Percentiles rank a stretch among this genome's conserved stretches.
These are phyloP conservation scores for Basidiobolus meristosporus DNA, from an alignment of 371 early-diverging fungal genomes.

Conservation along the genomic window DNA sequence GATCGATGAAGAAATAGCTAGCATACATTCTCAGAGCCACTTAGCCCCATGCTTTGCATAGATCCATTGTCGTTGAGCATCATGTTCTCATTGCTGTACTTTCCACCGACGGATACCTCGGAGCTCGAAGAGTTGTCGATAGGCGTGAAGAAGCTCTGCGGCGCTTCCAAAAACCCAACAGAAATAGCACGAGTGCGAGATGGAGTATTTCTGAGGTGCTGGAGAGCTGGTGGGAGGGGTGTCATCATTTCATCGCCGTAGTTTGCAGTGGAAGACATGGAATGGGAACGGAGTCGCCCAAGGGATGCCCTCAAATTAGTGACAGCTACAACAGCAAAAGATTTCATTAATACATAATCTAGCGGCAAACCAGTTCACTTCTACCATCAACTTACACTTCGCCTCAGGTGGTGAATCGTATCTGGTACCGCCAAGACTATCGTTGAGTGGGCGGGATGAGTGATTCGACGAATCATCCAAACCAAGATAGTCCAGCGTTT, in stretches of 20 bases:
- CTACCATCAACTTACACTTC: slow-evolving; percentile 10
- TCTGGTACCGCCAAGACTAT: slow-evolving; percentile 3
- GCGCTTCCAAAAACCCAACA: slow-evolving; percentile 27
- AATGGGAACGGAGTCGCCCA: slow-evolving; percentile 44
- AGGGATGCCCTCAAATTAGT: slow-evolving; percentile 9
- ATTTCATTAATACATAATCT: slow-evolving; percentile 10
- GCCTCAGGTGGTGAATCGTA: slow-evolving; percentile 9
- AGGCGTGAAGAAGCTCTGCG: slow-evolving; percentile 3
- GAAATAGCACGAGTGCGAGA: slow-evolving; percentile 35
- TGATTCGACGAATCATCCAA: slow-evolving; percentile 28
- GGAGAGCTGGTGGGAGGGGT: slow-evolving; percentile 18
- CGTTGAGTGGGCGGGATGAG: too few species aligned
- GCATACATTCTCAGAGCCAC: background rate
- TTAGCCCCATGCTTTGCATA: background rate
- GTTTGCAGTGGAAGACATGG: slow-evolving; percentile 41
- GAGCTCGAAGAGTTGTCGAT: slow-evolving; percentile 1
- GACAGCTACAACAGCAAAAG: slow-evolving; percentile 15
- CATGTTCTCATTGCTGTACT: slow-evolving; percentile 2
- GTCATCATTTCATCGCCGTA: slow-evolving; percentile 22
- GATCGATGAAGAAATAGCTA: background rate
- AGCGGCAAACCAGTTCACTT: too few species aligned
- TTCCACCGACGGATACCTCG: background rate
- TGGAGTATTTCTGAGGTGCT: slow-evolving; percentile 18
- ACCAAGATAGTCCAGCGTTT: slow-evolving; percentile 54
- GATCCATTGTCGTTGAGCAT: background rate